phyloP scores from a whole-genome alignment of 257 asterid genomes.

The Solanum pinnatisectum region DNA sequence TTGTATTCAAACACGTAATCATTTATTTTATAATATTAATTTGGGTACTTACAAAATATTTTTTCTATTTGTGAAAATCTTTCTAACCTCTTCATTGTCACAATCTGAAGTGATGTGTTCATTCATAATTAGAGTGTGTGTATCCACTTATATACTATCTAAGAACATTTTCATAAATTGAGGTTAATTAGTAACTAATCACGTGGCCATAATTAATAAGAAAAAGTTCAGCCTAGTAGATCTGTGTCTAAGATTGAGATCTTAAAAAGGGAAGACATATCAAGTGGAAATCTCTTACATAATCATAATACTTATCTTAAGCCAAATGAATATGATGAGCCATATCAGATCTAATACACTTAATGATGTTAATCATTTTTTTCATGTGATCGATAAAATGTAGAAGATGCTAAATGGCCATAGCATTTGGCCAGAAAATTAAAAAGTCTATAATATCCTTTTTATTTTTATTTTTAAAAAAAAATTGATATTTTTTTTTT shows the following conservation, averaged over 20 bases:
- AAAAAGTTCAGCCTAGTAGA: background rate
- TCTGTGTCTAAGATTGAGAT: background rate
- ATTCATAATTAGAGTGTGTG: background rate
- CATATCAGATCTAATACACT: background rate
- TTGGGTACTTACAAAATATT: background rate
- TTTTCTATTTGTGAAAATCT: background rate
- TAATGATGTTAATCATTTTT: background rate
- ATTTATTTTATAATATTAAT: background rate
- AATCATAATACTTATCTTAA: background rate
- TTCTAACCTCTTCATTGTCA: background rate
- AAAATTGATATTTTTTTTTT: too few relatives aligned
- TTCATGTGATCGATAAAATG: background rate
- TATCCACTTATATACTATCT: background rate
- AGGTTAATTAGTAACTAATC: background rate
- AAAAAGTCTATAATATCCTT: too few relatives aligned
- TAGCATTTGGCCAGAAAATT: too few relatives aligned
- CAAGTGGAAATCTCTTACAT: background rate
- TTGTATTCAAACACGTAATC: background rate
- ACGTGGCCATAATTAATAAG: background rate
- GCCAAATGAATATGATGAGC: background rate
- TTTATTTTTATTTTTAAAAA: too few relatives aligned
- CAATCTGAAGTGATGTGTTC: background rate
- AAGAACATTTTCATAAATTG: background rate
- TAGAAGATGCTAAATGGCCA: background rate
- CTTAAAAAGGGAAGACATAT: background rate